Evolutionary conservation across 768 basidiomycete species (phyloP), one percentile per base, ranked within the genome.

Genomic region (Lyophyllum atratum): DNA sequence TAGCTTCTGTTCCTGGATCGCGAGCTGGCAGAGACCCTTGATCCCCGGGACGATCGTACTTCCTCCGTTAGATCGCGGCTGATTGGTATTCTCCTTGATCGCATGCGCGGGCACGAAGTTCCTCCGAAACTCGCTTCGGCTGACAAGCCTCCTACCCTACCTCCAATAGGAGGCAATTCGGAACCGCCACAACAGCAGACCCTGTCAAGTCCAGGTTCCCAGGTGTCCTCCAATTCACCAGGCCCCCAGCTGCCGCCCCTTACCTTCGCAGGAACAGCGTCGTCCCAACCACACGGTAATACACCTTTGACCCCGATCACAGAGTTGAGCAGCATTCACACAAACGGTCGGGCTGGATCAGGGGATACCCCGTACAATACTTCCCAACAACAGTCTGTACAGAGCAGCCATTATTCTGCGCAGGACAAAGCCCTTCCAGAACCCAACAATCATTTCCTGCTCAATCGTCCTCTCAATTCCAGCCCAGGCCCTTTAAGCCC

Each of bases 1-100:
- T 62, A 95, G 92, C 80, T 84, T 51, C 82, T 97, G 21, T 97
- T 98, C 79, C 79, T 97, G 54, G 91, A 94, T 55, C 85, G 93
- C 51, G 93, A 93, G 61, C 72, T 84, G 15, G 93, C 90, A 11
- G 87, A 94, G 69, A 73, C 72, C n/a, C 74, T 92, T 64, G 90
- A 94, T 67, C 87, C 86, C 45, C 78, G 87, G 51, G 85, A 90
- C 49, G 89, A 92, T 61, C 81, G 82, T n/a, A 92, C 91, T 6
- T 88, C 91, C 3, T 73, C 76, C 9, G 80, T 90, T 60, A 80
- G 93, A 14, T 75, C 81, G 5, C 78, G 82, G 56, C 76, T 94
- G 52, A 76, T 86, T 58, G 77, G 78, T 44, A 80, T 92, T 22
- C 74, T 92, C 29, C 70, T 76, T n/a, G 79, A 85, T 34, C 83